Evolutionary conservation across 768 basidiomycete species (phyloP).

Genomic region (Candolleomyces aberdarensis): DNA sequence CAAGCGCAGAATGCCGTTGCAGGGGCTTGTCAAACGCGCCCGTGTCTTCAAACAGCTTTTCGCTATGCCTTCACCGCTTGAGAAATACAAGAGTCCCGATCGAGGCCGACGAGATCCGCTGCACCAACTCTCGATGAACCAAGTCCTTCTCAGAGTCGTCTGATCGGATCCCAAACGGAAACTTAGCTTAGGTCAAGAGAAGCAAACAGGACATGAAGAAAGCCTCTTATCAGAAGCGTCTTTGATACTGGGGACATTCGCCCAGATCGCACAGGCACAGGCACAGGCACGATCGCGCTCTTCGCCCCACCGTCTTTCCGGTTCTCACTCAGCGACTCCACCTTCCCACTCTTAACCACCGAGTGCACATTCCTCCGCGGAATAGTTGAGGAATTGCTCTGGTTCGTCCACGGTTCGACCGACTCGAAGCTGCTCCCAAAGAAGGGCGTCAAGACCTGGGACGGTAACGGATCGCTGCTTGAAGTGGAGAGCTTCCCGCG

Average conservation of each 20-base stretch:
- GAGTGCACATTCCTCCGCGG: conserved; percentile 92
- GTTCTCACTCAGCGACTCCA: conserved; percentile 75
- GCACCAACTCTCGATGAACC: no score
- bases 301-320: conserved; percentile 90
- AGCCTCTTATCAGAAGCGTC: conserved; percentile 74
- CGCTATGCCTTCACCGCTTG: no score
- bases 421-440: conserved; percentile 72
- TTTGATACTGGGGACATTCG: conserved; percentile 73
- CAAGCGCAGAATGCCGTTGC: no score
- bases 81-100: no score
- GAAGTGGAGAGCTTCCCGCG: no score
- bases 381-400: conserved; percentile 90
- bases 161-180: background rate
- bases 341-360: conserved; percentile 89
- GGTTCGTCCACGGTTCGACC: conserved; percentile 87
- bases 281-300: conserved; percentile 88
- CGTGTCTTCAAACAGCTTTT: no score
- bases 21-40: no score
- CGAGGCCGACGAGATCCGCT: no score
- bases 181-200: no score
- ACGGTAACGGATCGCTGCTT: no score
- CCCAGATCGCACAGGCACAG: conserved; percentile 92
- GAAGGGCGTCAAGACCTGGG: conserved; percentile 95
- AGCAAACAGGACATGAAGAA: conserved; percentile 62
- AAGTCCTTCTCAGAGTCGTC: no score